Conservation (phyloP, 495 filamentous ascomycete genomes). For the Talaromyces ruber region DNA sequence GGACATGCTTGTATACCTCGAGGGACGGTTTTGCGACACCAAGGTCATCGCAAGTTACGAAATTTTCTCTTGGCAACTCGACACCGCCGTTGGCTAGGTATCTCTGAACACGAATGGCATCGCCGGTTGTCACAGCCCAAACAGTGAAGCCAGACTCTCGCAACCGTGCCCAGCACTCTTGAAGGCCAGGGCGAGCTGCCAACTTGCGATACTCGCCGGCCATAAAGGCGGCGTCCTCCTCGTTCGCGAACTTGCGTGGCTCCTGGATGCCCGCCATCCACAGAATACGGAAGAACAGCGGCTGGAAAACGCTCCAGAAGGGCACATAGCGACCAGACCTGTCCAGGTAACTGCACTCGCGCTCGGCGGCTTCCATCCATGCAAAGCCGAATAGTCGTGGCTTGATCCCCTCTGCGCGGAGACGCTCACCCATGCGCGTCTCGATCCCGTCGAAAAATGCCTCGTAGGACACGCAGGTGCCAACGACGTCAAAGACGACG, state of each 20-base stretch:
- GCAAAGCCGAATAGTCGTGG: conserved; percentile 27
- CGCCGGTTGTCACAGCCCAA: conserved; percentile 35
- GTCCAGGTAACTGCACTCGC: conserved; percentile 25
- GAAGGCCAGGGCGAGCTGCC: conserved; percentile 16
- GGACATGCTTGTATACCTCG: conserved; percentile 19
- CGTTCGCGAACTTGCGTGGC: conserved; percentile 26
- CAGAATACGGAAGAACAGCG: conserved; percentile 28
- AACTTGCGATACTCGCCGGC: conserved; percentile 22
- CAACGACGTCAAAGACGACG: conserved; percentile 36
- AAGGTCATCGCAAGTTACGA: conserved; percentile 26
- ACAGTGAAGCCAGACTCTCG: conserved; percentile 24
- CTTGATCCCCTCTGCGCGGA: conserved; percentile 22
- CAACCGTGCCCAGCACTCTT: neutral
- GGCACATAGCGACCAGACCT: neutral
- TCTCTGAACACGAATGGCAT: conserved; percentile 23
- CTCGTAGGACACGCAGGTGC: conserved; percentile 34
- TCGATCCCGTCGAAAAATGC: conserved; percentile 25
- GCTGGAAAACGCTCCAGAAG: neutral
- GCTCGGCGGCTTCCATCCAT: conserved; percentile 34
- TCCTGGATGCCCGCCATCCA: conserved; percentile 26
- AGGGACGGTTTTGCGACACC: conserved; percentile 26
- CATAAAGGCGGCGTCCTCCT: conserved; percentile 22
- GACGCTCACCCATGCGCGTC: conserved; percentile 15
- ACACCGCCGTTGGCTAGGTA: conserved; percentile 28
- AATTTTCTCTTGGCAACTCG: conserved; percentile 30